Evolutionary conservation across 768 basidiomycete genomes (phyloP).

Genomic region (Tricholoma sp.): DNA sequence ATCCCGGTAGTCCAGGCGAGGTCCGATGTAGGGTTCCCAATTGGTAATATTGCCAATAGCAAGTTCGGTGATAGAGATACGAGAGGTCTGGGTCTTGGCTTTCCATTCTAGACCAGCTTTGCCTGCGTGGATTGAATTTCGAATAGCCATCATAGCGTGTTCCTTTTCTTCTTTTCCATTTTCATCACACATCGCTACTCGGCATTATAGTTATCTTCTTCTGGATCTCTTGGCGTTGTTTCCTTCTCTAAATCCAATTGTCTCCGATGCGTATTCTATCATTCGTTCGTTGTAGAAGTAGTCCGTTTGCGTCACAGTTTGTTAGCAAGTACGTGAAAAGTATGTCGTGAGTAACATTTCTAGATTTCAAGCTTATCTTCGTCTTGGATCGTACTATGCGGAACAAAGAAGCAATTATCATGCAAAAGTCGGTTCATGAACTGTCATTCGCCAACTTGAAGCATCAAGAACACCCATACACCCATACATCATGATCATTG

Average conservation of each 20-base stretch:
- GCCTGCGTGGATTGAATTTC: not conserved
- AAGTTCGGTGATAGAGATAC: not conserved
- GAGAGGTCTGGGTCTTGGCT: not conserved
- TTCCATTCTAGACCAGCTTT: not conserved
- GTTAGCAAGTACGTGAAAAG: not conserved
- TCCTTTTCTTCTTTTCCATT: not conserved
- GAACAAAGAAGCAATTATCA: no score
- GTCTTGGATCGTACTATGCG: no score
- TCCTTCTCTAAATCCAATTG: not conserved
- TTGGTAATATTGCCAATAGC: not conserved
- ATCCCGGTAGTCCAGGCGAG: no score
- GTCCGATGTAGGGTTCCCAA: not conserved
- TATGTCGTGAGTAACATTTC: not conserved
- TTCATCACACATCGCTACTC: no score
- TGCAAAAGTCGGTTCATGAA: no score
- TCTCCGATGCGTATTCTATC: not conserved
- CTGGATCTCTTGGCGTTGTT: no score
- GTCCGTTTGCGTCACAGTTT: not conserved
- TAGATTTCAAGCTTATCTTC: not conserved
- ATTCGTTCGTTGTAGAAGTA: no score
- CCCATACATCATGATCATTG: no score
- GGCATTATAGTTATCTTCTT: no score
- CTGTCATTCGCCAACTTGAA: no score
- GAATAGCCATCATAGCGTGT: no score
- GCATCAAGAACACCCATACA: no score